Percentiles rank a stretch among this genome's conserved stretches.
Conservation (phyloP, 768 basidiomycete species). For the Strobilomyces dryophilus region DNA sequence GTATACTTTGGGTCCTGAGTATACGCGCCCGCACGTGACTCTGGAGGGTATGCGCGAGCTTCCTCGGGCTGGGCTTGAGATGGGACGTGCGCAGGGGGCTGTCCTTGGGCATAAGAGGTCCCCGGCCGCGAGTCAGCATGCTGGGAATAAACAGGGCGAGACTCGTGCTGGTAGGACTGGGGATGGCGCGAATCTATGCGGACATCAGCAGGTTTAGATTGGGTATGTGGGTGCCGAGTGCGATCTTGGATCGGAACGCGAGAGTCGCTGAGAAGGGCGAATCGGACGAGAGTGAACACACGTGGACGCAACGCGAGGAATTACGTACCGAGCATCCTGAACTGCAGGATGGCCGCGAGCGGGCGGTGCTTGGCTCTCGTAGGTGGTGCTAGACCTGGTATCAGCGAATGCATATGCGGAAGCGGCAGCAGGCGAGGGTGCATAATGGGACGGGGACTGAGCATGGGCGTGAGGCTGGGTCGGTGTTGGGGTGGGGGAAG, state of each 20-base stretch:
- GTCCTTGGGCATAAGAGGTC: conserved; percentile 18
- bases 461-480: conserved; percentile 23
- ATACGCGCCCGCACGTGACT: conserved; percentile 20
- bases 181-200: conserved; percentile 26
- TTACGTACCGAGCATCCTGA: conserved; percentile 24
- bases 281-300: conserved; percentile 8
- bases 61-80: conserved; percentile 15
- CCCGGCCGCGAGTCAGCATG: conserved; percentile 19
- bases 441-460: conserved; percentile 22
- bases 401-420: conserved; percentile 22
- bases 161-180: conserved; percentile 22
- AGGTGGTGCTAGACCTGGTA: conserved; percentile 13
- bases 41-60: conserved; percentile 16
- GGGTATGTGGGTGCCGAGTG: conserved; percentile 16
- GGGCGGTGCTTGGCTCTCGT: conserved; percentile 13
- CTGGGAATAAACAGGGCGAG: conserved; percentile 18
- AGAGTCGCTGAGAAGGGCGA: conserved; percentile 19
- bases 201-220: conserved; percentile 17
- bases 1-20: conserved; percentile 22
- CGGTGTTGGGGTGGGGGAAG: conserved; percentile 30
- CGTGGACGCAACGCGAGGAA: background rate
- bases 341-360: conserved; percentile 19
- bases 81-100: conserved; percentile 8
- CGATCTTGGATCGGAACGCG: conserved; percentile 22
- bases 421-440: conserved; percentile 16